phyloP scores from a whole-genome alignment of 768 basidiomycete species.

The Mycena floridula region DNA sequence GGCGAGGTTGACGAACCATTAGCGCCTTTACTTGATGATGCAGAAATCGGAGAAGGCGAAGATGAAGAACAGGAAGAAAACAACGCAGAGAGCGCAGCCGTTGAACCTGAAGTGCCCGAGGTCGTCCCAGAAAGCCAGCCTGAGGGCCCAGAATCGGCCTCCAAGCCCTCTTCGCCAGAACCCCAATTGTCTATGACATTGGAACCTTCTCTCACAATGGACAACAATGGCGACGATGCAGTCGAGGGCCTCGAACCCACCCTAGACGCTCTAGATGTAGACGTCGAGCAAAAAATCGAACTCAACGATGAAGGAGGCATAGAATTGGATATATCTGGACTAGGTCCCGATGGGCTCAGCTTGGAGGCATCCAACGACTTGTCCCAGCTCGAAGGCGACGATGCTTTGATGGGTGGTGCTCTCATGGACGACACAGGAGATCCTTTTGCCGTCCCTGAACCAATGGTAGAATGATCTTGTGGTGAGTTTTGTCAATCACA shows the following conservation, averaged over 20 bases:
- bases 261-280: constrained; percentile 38
- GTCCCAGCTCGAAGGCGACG: constrained; percentile 46
- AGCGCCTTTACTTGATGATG: constrained; percentile 72
- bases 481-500: too few species aligned
- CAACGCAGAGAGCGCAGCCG: constrained; percentile 33
- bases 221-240: constrained; percentile 17
- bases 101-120: constrained; percentile 22
- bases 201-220: constrained; percentile 38
- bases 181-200: constrained; percentile 56
- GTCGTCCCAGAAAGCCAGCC: constrained; percentile 27
- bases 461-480: too few species aligned
- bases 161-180: constrained; percentile 63
- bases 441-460: constrained; percentile 40
- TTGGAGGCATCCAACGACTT: constrained; percentile 50
- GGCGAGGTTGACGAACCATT: constrained; percentile 74
- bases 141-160: constrained; percentile 29
- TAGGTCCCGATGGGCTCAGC: constrained; percentile 60
- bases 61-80: constrained; percentile 72
- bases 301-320: constrained; percentile 29
- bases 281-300: constrained; percentile 30
- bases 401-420: constrained; percentile 51
- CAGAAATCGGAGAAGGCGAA: constrained; percentile 70
- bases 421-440: constrained; percentile 56
- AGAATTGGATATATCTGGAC: constrained; percentile 54
- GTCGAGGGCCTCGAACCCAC: constrained; percentile 29